Evolutionary conservation across 2,329 filamentous ascomycete genomes (phyloP).

Genomic region (Aspergillus puulaauensis): DNA sequence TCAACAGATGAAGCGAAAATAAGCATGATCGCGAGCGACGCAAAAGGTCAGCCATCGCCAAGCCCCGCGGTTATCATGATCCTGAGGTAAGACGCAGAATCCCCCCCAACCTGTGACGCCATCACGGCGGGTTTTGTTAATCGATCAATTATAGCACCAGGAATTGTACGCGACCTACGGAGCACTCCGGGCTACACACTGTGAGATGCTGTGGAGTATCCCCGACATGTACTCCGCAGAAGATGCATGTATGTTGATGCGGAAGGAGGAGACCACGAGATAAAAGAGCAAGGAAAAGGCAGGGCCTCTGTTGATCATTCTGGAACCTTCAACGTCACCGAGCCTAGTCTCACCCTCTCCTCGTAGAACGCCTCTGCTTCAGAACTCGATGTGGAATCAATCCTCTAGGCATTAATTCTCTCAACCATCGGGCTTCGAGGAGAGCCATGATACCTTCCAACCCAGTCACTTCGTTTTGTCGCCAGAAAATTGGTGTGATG

Average conservation of each 20-base stretch:
- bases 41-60: not conserved
- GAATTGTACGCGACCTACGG: too few species aligned
- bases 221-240: not conserved
- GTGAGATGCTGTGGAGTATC: not conserved
- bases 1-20: not conserved
- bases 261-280: not conserved
- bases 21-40: not conserved
- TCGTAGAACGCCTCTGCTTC: not conserved
- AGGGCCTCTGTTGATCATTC: not conserved
- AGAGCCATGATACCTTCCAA: not conserved
- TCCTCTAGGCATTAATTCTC: not conserved
- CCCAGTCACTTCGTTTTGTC: not conserved
- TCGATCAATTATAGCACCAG: not conserved
- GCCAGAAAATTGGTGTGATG: not conserved
- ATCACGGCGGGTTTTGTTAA: not conserved
- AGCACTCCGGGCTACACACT: too few species aligned
- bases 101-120: not conserved
- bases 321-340: not conserved
- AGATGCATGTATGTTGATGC: not conserved
- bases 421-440: not conserved
- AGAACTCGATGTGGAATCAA: not conserved
- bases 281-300: not conserved
- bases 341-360: not conserved
- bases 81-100: not conserved
- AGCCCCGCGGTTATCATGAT: not conserved